These are phyloP conservation scores for Candida silvatica DNA, from an alignment of 805 yeast genomes.

Conservation along the genomic window DNA sequence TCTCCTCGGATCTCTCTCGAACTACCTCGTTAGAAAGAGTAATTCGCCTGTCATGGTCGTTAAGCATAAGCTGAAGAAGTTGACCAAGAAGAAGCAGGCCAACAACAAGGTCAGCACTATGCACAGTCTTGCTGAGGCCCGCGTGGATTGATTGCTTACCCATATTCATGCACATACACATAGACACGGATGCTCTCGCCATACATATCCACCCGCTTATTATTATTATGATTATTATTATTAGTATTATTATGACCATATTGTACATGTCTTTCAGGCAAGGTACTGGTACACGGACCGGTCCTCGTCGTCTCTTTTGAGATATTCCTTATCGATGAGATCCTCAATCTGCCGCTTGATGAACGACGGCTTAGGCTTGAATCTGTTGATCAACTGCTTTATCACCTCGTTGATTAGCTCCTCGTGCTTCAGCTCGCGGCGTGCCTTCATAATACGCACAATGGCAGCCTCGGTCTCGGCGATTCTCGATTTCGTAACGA, in stretches of 20 bases:
- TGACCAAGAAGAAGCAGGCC: slow-evolving; percentile 49
- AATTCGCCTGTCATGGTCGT: slow-evolving; percentile 79
- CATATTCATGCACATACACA: neutral
- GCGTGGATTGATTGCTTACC: slow-evolving; percentile 24
- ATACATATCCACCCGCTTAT: too few relatives aligned
- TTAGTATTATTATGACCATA: neutral
- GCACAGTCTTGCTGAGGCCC: slow-evolving; percentile 32
- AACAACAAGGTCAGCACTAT: slow-evolving; percentile 48
- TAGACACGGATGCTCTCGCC: neutral
- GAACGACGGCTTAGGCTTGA: slow-evolving; percentile 57
- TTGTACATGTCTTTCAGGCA: slow-evolving; percentile 28
- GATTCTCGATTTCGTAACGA: slow-evolving; percentile 53
- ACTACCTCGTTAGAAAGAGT: slow-evolving; percentile 62
- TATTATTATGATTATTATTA: neutral
- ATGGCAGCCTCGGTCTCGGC: slow-evolving; percentile 76
- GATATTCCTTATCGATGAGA: slow-evolving; percentile 71
- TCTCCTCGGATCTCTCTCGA: slow-evolving; percentile 62
- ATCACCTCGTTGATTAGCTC: slow-evolving; percentile 61
- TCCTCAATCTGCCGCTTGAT: slow-evolving; percentile 70
- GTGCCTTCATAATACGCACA: slow-evolving; percentile 78
- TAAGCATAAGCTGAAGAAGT: slow-evolving; percentile 59
- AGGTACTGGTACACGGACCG: slow-evolving; percentile 56
- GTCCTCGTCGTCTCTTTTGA: slow-evolving; percentile 61
- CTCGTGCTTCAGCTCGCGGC: slow-evolving; percentile 52
- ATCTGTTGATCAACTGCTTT: slow-evolving; percentile 50